Percentiles rank a stretch among this genome's conserved stretches.
These are phyloP conservation scores for Tetracladium setigerum DNA, from an alignment of 495 filamentous ascomycete species.

Conservation along the genomic window DNA sequence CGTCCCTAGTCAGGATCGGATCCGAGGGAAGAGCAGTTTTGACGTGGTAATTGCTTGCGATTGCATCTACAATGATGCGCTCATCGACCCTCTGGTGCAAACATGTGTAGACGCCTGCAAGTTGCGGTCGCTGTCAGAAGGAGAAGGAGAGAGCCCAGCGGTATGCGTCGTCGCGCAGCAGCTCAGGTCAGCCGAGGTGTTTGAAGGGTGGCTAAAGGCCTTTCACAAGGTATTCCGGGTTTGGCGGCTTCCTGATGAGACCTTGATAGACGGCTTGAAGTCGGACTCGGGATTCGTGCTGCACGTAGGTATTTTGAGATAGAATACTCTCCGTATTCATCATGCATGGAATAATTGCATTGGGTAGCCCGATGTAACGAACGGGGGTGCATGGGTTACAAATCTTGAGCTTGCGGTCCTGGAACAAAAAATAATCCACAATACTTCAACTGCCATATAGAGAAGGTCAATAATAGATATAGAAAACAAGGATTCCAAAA, in stretches of 20 bases:
- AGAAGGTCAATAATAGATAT: no score
- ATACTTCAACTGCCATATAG: no score
- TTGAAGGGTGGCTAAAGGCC: conserved; percentile 69
- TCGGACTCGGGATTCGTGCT: conserved; percentile 57
- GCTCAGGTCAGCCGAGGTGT: conserved; percentile 73
- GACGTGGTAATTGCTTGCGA: conserved; percentile 75
- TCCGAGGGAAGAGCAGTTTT: conserved; percentile 27
- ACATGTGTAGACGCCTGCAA: conserved; percentile 75
- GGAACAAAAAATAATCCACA: no score
- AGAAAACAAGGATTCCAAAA: no score
- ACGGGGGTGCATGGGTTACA: no score
- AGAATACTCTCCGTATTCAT: neutral
- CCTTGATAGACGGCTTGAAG: conserved; percentile 47
- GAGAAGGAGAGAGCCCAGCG: conserved; percentile 33
- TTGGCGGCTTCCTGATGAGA: conserved; percentile 66
- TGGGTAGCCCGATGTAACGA: neutral
- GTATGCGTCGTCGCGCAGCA: conserved; percentile 79
- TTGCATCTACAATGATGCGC: conserved; percentile 82
- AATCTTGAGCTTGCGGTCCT: no score
- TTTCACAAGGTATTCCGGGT: conserved; percentile 60
- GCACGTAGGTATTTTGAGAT: conserved; percentile 53
- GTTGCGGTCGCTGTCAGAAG: conserved; percentile 29
- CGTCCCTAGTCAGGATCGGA: conserved; percentile 26
- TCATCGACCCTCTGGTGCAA: conserved; percentile 75
- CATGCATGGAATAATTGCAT: neutral